phyloP scores from a whole-genome alignment of 1,139 yeast genomes.

The Candida gigantensis region DNA sequence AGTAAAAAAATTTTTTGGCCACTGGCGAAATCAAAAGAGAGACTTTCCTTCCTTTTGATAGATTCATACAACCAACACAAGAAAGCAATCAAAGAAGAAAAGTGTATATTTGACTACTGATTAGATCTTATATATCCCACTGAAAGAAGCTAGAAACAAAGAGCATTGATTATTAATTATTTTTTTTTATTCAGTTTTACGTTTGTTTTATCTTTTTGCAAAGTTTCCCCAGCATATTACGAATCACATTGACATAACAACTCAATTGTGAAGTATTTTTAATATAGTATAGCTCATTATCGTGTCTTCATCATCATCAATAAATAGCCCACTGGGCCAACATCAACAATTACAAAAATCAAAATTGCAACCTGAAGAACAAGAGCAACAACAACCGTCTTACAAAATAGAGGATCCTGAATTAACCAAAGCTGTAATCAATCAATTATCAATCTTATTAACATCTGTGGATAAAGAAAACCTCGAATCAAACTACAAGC shows the following conservation, averaged over 20 bases:
- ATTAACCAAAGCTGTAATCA: conserved; percentile 45
- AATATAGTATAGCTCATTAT: conserved; percentile 6
- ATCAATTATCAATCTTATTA: conserved; percentile 55
- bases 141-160: neutral
- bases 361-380: no score
- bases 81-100: neutral
- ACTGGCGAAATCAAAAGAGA: neutral
- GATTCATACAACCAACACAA: conserved; percentile 1
- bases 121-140: conserved; percentile 26
- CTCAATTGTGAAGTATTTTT: conserved; percentile 7
- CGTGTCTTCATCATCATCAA: conserved; percentile 10
- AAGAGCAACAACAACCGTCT: conserved; percentile 8
- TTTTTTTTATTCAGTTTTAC: neutral
- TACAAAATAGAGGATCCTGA: conserved; percentile 27
- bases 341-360: conserved; percentile 10
- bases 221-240: no score
- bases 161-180: neutral
- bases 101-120: conserved; percentile 32
- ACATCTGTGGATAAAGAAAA: conserved; percentile 44
- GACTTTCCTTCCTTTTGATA: neutral
- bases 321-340: conserved; percentile 25
- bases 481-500: conserved; percentile 41
- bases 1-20: conserved; percentile 6
- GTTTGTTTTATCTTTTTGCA: no score
- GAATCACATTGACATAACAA: conserved; percentile 5